Percentiles rank a stretch among this genome's conserved stretches.
phyloP scores from a whole-genome alignment of 225 moss, liverwort and hornwort genomes.

The Takakia lepidozioides region DNA sequence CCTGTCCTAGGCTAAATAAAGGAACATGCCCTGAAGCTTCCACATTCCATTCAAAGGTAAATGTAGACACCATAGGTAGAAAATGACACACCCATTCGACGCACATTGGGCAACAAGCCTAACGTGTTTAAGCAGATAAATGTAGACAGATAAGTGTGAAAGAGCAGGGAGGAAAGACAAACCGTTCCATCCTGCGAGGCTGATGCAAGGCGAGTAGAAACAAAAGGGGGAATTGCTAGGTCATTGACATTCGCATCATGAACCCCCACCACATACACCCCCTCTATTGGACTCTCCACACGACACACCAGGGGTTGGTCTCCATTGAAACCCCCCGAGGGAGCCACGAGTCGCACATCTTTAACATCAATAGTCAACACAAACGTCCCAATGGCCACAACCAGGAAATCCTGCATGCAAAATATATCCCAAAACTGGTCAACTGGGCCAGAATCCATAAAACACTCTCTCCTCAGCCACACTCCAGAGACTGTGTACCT shows the following conservation, averaged over 20 bases:
- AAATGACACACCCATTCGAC: too few species aligned
- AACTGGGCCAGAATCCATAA: constrained; percentile 8
- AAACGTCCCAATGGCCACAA: constrained; percentile 76
- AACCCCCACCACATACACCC: constrained; percentile 64
- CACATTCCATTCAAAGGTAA: too few species aligned
- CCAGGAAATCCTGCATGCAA: constrained; percentile 64
- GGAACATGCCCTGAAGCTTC: too few species aligned
- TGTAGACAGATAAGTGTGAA: too few species aligned
- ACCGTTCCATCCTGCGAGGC: constrained; percentile 92
- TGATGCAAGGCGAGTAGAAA: constrained; percentile 66
- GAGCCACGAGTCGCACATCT: constrained; percentile 38
- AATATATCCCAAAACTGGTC: neutral
- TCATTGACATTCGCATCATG: constrained; percentile 78
- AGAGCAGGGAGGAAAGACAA: too few species aligned
- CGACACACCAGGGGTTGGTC: constrained; percentile 55
- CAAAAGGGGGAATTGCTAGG: constrained; percentile 53
- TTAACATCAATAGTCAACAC: constrained; percentile 55
- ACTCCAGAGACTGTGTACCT: too few species aligned
- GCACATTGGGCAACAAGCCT: too few species aligned
- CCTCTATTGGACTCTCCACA: constrained; percentile 61
- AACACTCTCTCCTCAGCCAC: too few species aligned
- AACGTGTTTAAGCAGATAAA: too few species aligned
- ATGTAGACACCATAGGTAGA: too few species aligned
- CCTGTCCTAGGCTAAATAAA: too few species aligned
- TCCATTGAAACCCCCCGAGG: constrained; percentile 61